Evolutionary conservation across 495 filamentous ascomycete species (phyloP), one percentile per base, ranked within the genome.

Genomic region (Wilcoxina mikolae): DNA sequence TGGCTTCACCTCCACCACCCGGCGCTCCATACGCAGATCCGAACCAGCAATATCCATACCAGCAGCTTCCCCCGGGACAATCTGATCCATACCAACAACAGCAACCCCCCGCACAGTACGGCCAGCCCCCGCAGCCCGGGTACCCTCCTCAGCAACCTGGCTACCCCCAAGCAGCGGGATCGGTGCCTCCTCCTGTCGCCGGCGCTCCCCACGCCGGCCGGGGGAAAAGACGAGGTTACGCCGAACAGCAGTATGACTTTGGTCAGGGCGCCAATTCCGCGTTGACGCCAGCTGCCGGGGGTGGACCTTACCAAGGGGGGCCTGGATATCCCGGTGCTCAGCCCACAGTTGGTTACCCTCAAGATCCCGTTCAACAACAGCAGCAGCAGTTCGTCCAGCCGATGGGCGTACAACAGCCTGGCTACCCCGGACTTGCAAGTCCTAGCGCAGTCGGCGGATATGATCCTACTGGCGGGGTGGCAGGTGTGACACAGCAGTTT

Each of bases 191-290:
- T 11, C 15, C 51, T 3, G 23, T 47, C 23, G 44, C 45, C 43
- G 39, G 52, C 22, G 38, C 51, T 17, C 53, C 43, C n/a, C 33
- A 24, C 33, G 55, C 63, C 51, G 79, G 75, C 26, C 70, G 75
- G 56, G 68, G 78, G 60, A 74, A 79, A 73, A 94, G 94, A 75
- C 76, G 87, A 68, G 79, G 82, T 39, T 98, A 98, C 73, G 91
- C 93, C 23, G 86, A 85, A 24, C 83, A 88, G 67, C 90, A 89
- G 4, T 98, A 90, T 68, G 93, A 95, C 10, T 88, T 96, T 64
- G 89, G 84, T 28, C 78, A 78, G 27, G 91, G 91, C 60, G 85
- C 83, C 62, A 98, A 98, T 78, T 80, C 85, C 50, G 83, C 72
- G 45, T 51, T 57, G 15, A 65, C 64, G 69, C 66, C 77, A 69